A percentile compares a stretch with the other conserved stretches of the same genome.
Evolutionary conservation across 1,284 basidiomycete species (phyloP).

Genomic region (Melampsora larici-populina): DNA sequence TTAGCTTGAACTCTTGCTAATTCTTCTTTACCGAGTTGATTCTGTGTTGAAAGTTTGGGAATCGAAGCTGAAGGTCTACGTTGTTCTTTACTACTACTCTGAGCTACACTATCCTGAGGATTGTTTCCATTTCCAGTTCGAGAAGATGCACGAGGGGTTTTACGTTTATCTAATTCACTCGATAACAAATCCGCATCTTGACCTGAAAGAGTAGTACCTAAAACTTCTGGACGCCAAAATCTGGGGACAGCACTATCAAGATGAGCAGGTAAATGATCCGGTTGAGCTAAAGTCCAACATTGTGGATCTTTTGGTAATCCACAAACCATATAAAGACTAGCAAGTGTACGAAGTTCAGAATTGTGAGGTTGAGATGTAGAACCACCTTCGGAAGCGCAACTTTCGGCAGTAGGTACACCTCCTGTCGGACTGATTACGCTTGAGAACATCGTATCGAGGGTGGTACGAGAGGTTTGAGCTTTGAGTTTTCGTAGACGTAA

Average conservation of each 20-base stretch:
- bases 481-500: background rate
- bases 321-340: constrained; percentile 58
- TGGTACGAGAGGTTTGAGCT: background rate
- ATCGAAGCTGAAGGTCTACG: background rate
- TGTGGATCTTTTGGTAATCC: constrained; percentile 57
- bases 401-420: background rate
- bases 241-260: constrained; percentile 80
- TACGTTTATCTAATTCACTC: constrained; percentile 54
- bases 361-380: background rate
- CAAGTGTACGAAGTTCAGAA: constrained; percentile 51
- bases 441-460: background rate
- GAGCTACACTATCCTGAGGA: background rate
- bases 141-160: constrained; percentile 52
- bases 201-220: constrained; percentile 70
- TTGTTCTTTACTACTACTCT: constrained; percentile 58
- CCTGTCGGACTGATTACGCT: background rate
- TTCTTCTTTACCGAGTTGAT: constrained; percentile 56
- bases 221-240: constrained; percentile 92
- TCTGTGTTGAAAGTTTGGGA: background rate
- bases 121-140: background rate
- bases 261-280: constrained; percentile 79
- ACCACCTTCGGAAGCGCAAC: background rate
- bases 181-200: constrained; percentile 46
- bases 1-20: constrained; percentile 83
- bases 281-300: constrained; percentile 84